phyloP scores from a whole-genome alignment of 768 basidiomycete genomes.

The Suillus cothurnatus region DNA sequence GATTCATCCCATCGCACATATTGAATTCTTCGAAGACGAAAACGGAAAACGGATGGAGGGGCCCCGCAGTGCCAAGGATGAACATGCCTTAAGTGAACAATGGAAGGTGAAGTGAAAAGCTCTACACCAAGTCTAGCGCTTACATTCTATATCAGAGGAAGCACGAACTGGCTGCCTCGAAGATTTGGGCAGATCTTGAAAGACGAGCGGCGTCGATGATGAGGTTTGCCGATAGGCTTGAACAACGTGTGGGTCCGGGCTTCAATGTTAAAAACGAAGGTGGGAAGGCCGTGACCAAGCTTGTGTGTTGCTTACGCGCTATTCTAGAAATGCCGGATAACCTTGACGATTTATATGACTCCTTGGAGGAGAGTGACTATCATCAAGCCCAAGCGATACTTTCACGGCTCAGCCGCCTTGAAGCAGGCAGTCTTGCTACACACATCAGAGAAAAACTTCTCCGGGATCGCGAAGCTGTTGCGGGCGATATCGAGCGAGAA shows the following conservation, averaged over 20 bases:
- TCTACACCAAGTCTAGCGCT: neutral
- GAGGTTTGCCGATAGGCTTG: constrained; percentile 66
- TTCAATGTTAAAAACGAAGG: constrained; percentile 46
- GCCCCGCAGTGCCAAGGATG: constrained; percentile 72
- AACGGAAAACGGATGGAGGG: constrained; percentile 54
- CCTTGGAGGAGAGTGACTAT: constrained; percentile 54
- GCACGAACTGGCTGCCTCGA: constrained; percentile 58
- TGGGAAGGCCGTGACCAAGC: constrained; percentile 19
- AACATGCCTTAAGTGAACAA: constrained; percentile 53
- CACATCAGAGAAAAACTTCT: constrained; percentile 51
- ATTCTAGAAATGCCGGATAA: constrained; percentile 39
- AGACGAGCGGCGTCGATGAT: constrained; percentile 55
- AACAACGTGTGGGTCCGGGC: constrained; percentile 53
- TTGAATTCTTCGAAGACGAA: constrained; percentile 62
- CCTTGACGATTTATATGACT: constrained; percentile 60
- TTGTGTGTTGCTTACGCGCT: neutral
- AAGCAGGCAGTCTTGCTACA: constrained; percentile 66
- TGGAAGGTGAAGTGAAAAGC: constrained; percentile 64
- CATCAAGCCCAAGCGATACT: constrained; percentile 47
- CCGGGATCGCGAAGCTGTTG: constrained; percentile 50
- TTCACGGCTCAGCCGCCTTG: constrained; percentile 38
- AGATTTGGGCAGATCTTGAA: constrained; percentile 58
- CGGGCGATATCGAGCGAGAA: constrained; percentile 70
- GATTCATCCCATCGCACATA: constrained; percentile 76
- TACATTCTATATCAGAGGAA: constrained; percentile 44